Evolutionary conservation across 805 yeast species (phyloP).

Genomic region (Yarrowia yakushimensis): DNA sequence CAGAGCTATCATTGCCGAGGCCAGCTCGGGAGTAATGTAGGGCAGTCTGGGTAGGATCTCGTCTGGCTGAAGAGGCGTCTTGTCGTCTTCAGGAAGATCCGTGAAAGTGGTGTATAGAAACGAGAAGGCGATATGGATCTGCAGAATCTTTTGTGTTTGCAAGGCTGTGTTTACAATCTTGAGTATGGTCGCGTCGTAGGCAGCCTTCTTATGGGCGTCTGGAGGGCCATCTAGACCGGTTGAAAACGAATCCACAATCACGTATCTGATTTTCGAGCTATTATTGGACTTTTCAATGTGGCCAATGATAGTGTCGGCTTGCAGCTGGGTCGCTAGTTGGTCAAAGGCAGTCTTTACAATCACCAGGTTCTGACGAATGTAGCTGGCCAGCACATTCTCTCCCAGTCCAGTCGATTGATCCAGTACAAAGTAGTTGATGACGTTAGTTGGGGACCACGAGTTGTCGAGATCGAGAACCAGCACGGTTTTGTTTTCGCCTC

Average conservation of each 20-base stretch:
- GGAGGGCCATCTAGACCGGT: neutral
- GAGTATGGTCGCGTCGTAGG: neutral
- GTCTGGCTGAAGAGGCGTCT: neutral
- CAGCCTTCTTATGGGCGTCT: neutral
- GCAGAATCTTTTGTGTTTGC: neutral
- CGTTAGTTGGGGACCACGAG: neutral
- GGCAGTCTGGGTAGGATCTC: neutral
- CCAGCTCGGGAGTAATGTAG: neutral
- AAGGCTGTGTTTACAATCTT: neutral
- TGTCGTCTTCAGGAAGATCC: neutral
- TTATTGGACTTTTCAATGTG: neutral
- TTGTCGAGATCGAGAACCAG: neutral
- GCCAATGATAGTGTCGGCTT: neutral
- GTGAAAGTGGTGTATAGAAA: neutral
- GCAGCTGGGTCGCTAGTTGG: neutral
- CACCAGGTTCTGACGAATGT: neutral
- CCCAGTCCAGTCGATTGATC: slow-evolving; percentile 6
- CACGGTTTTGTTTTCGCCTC: slow-evolving; percentile 6
- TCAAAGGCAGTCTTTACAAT: neutral
- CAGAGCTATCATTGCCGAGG: neutral
- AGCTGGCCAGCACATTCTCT: neutral
- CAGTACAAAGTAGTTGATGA: slow-evolving; percentile 11
- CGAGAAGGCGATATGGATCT: neutral
- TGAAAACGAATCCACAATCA: neutral
- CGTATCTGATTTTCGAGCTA: slow-evolving; percentile 4